Percentiles rank a stretch among this genome's conserved stretches.
These are phyloP conservation scores for button mushroom (Agaricus bisporus) DNA, from an alignment of 768 basidiomycete genomes.

Conservation along the genomic window DNA sequence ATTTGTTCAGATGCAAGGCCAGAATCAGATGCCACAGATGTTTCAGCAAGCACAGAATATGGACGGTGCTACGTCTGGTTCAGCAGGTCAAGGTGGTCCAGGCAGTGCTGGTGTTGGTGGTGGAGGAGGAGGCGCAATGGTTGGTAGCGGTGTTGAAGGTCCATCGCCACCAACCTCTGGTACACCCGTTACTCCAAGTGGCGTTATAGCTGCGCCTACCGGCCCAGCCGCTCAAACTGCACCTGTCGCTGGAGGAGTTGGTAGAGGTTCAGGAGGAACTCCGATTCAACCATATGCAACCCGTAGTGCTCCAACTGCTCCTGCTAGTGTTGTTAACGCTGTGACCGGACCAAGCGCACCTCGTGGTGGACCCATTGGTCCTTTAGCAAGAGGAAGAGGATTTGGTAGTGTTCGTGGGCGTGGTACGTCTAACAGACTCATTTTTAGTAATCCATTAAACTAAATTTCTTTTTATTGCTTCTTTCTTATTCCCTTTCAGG, in stretches of 20 bases:
- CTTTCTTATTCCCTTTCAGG: conserved; percentile 15
- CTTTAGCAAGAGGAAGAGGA: conserved; percentile 32
- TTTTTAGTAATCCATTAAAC: too few species aligned
- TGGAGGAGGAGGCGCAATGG: background rate
- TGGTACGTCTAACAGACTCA: conserved; percentile 16
- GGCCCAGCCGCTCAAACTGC: background rate
- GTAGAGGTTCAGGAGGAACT: conserved; percentile 19
- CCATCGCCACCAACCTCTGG: background rate
- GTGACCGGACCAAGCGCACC: conserved; percentile 28
- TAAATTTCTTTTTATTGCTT: too few species aligned
- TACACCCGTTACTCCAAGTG: conserved; percentile 4
- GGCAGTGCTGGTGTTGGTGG: conserved; percentile 16
- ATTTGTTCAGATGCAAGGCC: conserved; percentile 36
- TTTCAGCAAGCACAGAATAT: conserved; percentile 42
- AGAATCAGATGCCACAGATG: conserved; percentile 52
- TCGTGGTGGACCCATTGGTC: conserved; percentile 32
- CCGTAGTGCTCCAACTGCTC: conserved; percentile 19
- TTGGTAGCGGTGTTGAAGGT: background rate
- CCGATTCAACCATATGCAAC: conserved; percentile 4
- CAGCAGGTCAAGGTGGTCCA: conserved; percentile 31
- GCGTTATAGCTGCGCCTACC: background rate
- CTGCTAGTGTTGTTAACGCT: background rate
- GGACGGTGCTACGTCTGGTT: conserved; percentile 30
- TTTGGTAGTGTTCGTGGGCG: conserved; percentile 37
- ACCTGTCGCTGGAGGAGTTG: background rate